These are phyloP conservation scores for Camellia oleifera DNA, from an alignment of 179 eudicot species.

Conservation along the genomic window DNA sequence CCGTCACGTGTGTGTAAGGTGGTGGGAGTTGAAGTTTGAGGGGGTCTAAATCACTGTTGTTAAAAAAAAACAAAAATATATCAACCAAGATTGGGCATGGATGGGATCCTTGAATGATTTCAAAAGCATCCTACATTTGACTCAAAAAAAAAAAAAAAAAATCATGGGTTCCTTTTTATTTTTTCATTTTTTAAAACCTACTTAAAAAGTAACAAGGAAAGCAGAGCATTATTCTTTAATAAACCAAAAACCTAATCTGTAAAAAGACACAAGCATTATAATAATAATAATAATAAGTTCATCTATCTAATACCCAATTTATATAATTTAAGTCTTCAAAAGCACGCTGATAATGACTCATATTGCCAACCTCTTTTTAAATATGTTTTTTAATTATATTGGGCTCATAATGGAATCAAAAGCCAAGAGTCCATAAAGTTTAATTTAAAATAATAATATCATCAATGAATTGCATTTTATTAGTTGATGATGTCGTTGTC, in stretches of 20 bases:
- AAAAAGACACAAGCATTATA: conserved; percentile 7
- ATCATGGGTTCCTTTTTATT: not conserved
- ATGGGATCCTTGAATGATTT: too few relatives aligned
- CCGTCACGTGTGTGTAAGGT: too few relatives aligned
- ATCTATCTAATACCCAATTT: conserved; percentile 1
- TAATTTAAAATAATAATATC: not conserved
- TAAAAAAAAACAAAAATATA: too few relatives aligned
- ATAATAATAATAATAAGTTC: not conserved
- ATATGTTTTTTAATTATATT: not conserved
- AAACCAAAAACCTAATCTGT: conserved; percentile 16
- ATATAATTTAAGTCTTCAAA: conserved; percentile 11
- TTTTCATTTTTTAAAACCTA: too few relatives aligned
- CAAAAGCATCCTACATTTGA: too few relatives aligned
- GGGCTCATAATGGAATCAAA: conserved; percentile 10
- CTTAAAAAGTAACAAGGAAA: conserved; percentile 11
- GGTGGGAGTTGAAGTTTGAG: too few relatives aligned
- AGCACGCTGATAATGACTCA: conserved; percentile 17
- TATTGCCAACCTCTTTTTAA: not conserved
- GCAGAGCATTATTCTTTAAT: conserved; percentile 1
- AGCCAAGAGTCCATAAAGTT: not conserved
- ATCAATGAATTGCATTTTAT: not conserved
- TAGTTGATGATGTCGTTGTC: not conserved
- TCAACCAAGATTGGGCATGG: too few relatives aligned
- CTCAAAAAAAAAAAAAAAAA: too few relatives aligned
- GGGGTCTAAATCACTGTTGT: too few relatives aligned